A percentile compares a stretch with the other conserved stretches of the same genome.
phyloP scores from a whole-genome alignment of 345 rosid genomes.

The Camelina sativa region DNA sequence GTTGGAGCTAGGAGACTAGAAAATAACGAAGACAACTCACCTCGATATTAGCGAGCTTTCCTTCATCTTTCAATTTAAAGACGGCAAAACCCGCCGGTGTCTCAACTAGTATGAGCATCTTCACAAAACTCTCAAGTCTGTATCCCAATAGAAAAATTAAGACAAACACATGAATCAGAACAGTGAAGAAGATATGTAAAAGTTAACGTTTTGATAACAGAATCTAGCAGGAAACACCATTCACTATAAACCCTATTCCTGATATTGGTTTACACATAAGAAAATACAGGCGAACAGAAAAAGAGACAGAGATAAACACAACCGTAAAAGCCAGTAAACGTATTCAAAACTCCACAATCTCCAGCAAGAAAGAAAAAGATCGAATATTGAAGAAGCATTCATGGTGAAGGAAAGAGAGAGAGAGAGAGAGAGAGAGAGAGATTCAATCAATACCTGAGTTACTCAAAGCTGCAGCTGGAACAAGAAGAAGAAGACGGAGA shows the following conservation, averaged over 20 bases:
- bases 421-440: neutral
- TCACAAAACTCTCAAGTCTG: constrained; percentile 6
- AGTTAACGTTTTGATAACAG: constrained; percentile 11
- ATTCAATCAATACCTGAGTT: constrained; percentile 11
- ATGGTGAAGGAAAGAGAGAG: neutral
- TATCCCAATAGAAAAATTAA: neutral
- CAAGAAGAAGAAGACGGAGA: constrained; percentile 1
- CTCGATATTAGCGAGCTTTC: constrained; percentile 73
- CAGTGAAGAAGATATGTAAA: neutral
- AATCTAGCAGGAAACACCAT: neutral
- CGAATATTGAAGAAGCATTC: neutral
- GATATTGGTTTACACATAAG: neutral
- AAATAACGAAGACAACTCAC: constrained; percentile 40
- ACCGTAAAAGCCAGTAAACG: neutral
- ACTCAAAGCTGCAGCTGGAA: constrained; percentile 16
- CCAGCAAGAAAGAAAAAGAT: neutral
- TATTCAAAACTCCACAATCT: neutral
- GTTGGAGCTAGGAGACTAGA: neutral
- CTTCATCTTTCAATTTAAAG: constrained; percentile 72
- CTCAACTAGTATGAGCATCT: constrained; percentile 40
- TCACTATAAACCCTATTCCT: neutral
- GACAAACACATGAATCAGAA: neutral
- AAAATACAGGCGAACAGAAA: neutral
- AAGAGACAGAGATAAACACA: neutral
- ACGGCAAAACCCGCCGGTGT: constrained; percentile 59